Evolutionary conservation across 495 filamentous ascomycete species (phyloP).

Genomic region (Penicillium steckii): DNA sequence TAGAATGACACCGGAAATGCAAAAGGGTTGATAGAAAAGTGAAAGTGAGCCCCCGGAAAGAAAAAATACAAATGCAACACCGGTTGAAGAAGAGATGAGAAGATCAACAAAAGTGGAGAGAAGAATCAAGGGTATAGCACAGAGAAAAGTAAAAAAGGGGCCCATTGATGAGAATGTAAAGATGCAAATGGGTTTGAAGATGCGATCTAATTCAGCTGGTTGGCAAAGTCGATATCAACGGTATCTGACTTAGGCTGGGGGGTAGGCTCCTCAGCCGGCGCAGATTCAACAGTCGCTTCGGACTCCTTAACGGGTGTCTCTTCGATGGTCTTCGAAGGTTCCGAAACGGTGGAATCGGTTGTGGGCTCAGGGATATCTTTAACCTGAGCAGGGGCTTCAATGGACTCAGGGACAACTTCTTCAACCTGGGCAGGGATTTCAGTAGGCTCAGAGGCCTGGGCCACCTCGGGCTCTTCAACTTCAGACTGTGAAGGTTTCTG

Average conservation of each 20-base stretch:
- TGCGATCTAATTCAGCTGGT: constrained; percentile 23
- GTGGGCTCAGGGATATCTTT: constrained; percentile 9
- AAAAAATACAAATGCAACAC: neutral
- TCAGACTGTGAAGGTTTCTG: neutral
- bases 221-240: constrained; percentile 32
- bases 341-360: constrained; percentile 1
- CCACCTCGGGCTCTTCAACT: constrained; percentile 1
- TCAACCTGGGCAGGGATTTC: neutral
- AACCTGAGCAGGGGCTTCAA: neutral
- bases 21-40: neutral
- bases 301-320: constrained; percentile 1
- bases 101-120: neutral
- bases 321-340: too few species aligned
- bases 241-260: constrained; percentile 17
- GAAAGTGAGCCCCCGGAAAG: neutral
- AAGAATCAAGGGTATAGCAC: constrained; percentile 14
- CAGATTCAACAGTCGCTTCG: neutral
- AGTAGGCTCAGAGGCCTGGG: constrained; percentile 1
- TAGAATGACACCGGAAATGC: neutral
- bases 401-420: constrained; percentile 2
- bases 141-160: constrained; percentile 3
- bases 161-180: neutral
- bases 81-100: neutral
- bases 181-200: constrained; percentile 1
- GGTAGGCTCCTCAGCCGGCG: constrained; percentile 4